phyloP scores from a whole-genome alignment of 2,329 filamentous ascomycete genomes.

The Neophaeococcomyces mojaviensis region DNA sequence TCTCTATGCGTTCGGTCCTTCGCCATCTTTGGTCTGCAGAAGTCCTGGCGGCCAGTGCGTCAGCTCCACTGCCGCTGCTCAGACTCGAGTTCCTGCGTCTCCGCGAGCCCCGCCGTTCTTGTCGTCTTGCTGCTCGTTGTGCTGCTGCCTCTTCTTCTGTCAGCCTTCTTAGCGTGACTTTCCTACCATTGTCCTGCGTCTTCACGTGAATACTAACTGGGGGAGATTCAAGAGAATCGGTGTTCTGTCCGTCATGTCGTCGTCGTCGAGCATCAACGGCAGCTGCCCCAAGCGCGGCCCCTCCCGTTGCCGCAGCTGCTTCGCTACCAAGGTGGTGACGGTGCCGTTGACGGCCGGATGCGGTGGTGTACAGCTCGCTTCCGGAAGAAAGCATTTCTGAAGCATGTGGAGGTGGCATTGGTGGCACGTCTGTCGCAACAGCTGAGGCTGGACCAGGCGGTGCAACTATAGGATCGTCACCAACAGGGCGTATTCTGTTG shows the following conservation, averaged over 20 bases:
- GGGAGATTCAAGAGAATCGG: conserved; percentile 46
- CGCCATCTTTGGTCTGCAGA: conserved; percentile 38
- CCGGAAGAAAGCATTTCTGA: conserved; percentile 27
- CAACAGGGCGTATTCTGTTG: conserved; percentile 23
- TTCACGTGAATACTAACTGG: conserved; percentile 58
- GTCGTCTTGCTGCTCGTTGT: conserved; percentile 47
- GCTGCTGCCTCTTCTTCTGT: conserved; percentile 57
- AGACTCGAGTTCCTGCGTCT: conserved; percentile 33
- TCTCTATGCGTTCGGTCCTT: conserved; percentile 42
- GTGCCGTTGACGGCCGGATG: conserved; percentile 22
- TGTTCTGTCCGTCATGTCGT: conserved; percentile 29
- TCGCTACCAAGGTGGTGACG: conserved; percentile 25
- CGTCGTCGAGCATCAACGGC: conserved; percentile 27
- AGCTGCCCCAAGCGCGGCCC: conserved; percentile 25
- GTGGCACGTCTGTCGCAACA: conserved; percentile 31
- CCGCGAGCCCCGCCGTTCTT: conserved; percentile 36
- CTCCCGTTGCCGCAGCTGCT: conserved; percentile 28
- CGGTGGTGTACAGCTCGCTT: conserved; percentile 26
- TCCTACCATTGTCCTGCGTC: conserved; percentile 56
- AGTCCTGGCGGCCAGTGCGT: conserved; percentile 22
- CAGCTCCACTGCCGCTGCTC: conserved; percentile 35
- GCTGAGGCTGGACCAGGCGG: conserved; percentile 20
- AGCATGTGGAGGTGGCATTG: conserved; percentile 34
- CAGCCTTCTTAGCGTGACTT: conserved; percentile 55
- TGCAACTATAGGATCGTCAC: conserved; percentile 28